Base-by-base conservation (phyloP, 352 stramenopile species). In the Globisporangium canariense region DNA sequence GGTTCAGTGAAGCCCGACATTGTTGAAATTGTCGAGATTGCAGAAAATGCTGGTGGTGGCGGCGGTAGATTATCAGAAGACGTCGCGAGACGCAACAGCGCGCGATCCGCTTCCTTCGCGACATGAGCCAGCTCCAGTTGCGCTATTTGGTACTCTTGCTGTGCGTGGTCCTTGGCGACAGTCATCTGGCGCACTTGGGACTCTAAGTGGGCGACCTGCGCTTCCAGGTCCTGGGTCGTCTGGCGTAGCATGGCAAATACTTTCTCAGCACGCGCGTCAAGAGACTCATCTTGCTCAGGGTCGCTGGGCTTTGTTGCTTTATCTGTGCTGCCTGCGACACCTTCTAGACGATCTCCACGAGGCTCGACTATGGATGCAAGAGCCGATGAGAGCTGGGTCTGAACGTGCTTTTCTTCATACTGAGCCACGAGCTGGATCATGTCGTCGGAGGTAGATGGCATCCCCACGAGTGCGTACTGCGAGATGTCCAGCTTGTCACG, bases 41-140 rank as follows among this genome's bases (percentile, higher is more conserved):
- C 3, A 8, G 34, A 4, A 43, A 58, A 30, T 43, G 51, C 7
- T 58, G 52, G 52, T 68, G n/a, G 41, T 10, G 45, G 63, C 8
- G 45, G 49, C 7, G 51, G 57, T 11, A 34, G 36, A 28, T 43
- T 8, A 18, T 16, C 30, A 18, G 62, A 60, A 14, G 56, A 64
- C 14, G 62, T 71, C 3, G 73, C 70, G 4, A 83, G 68, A 7
- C 63, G 64, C 13, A 83, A 43, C 18, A 83, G 43, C 3, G 75
- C 75, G 1, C 75, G 67, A 34, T 83, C 71, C 4, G 71, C 75
- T 36, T 79, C 65, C 30, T 70, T 68, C 5, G 73, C 70, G 7
- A 77, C 68, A 3, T 54, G 66, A 2, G 67, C 59, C 2, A 79
- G 68, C 36, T 64, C 70, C 0, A 60, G 43, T 52, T 83, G 57